Base-by-base conservation (phyloP, 208 protist species). In the Leishmania tropica region DNA sequence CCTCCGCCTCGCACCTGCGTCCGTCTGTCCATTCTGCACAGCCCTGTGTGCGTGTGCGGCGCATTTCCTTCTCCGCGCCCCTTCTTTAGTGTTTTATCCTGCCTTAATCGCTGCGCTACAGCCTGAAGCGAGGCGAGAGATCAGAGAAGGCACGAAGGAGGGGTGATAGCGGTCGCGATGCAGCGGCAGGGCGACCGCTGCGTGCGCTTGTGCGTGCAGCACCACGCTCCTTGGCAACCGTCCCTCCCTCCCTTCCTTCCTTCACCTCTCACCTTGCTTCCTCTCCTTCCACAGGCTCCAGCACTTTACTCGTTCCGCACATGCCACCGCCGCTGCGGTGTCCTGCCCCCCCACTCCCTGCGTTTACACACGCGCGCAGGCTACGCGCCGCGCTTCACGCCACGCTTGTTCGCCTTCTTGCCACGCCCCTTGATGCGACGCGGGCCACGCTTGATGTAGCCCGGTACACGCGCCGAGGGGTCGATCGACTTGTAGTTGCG, bases 401-500 rank as follows among this genome's bases (percentile, higher is more conserved):
- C 87, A 11, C 94, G 91, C 58, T 93, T 96, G 83, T 97, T 97
- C 8, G 81, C 91, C 90, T 97, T 97, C 75, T 88, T 89, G 37
- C 95, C 95, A 37, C 95, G 86, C 0, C 95, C 95, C 84, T 96
- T 97, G 60, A 96, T 89, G 70, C 89, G 90, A 31, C 92, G 93
- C 31, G 88, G 90, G 0, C 75, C 88, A 48, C 85, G 95, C 80
- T 96, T 96, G 40, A 95, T 75, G 81, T 96, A 97, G 13, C 95
- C 95, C 2, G 93, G 93, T 84, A 97, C 95, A 76, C 89, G 86
- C 58, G 92, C 93, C 13, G 88, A 89, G 8, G 92, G 83, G 83
- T 96, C 92, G 53, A 94, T 76, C 42, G 87, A 85, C 85, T 96
- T 96, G 85, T 96, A 94, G 87, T 97, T 97, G 47, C 90, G 88